phyloP scores from a whole-genome alignment of 345 rosid species.

The Linum trigynum region DNA sequence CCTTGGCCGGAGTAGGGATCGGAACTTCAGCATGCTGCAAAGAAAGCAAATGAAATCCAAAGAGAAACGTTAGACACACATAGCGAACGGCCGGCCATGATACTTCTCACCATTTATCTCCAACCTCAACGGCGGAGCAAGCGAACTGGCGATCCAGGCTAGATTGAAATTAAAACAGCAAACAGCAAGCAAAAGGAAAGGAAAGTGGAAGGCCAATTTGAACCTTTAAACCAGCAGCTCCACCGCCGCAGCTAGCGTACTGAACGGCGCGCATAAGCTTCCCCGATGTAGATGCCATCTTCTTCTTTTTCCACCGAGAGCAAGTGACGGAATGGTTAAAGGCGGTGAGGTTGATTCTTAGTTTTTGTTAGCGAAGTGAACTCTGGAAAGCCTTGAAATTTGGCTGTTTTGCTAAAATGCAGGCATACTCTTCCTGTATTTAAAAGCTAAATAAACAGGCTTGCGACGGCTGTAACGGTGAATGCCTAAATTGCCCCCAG shows the following conservation, averaged over 20 bases:
- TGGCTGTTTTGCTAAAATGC: too few species aligned
- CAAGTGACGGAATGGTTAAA: too few species aligned
- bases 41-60: background rate
- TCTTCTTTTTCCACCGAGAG: background rate
- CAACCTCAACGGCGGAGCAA: background rate
- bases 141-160: background rate
- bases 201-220: background rate
- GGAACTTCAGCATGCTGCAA: slow-evolving; percentile 3
- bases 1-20: slow-evolving; percentile 5
- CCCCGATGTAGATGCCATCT: background rate
- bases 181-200: background rate
- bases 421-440: too few species aligned
- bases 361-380: too few species aligned
- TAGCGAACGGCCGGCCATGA: too few species aligned
- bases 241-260: slow-evolving; percentile 2
- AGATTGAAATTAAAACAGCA: background rate
- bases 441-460: too few species aligned
- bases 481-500: too few species aligned
- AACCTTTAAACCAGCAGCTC: background rate
- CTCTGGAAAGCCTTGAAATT: too few species aligned
- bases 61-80: background rate
- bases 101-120: too few species aligned
- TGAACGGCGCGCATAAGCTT: slow-evolving; percentile 1
- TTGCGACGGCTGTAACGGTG: too few species aligned
- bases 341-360: too few species aligned